Evolutionary conservation across 345 rosid species (phyloP), one percentile per base, ranked within the genome.

Genomic region (Rhodamnia rubescens): DNA sequence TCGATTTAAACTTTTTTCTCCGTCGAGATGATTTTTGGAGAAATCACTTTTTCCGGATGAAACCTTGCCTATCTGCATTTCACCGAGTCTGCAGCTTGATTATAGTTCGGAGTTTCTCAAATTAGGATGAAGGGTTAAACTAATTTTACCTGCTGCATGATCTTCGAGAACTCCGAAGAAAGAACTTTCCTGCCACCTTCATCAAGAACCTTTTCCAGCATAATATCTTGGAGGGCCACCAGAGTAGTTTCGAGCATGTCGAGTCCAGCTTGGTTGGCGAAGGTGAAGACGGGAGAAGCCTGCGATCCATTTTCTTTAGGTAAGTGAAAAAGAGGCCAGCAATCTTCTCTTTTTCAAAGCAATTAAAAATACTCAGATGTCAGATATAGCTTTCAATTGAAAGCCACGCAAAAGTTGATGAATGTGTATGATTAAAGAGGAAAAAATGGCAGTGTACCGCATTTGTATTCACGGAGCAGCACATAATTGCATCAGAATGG

Each of bases 161-260:
- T 94, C 92, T 93, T 94, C 14, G 98, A 85, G 93, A 97, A 95
- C 92, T 94, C 98, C 0, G 92, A 88, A 91, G 94, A 97, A 29
- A 95, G 95, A 86, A 88, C 87, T 91, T 95, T 97, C 81, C 93
- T 90, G 36, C 98, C 97, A 61, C 93, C 88, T 87, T 95, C 98
- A 47, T 95, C 94, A 0, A 95, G 93, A 58, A 93, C 94, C 93
- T 95, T 95, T 91, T 97, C 98, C 24, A 97, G 93, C 93, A 90
- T 94, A 49, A 97, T 94, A 89, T 95, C 99, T 88, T 97, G 99
- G 88, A 95, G 98, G 56, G 98, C 94, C 50, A 97, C 93, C 13
- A 97, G 92, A 12, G 98, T 95, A 4, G 99, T 97, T 91, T 97
- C 99, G 4, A 97, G 96, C 98, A 97, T 97, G 91, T 95, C 98